phyloP scores from a whole-genome alignment of 345 rosid genomes.

The Lumnitzera littorea region DNA sequence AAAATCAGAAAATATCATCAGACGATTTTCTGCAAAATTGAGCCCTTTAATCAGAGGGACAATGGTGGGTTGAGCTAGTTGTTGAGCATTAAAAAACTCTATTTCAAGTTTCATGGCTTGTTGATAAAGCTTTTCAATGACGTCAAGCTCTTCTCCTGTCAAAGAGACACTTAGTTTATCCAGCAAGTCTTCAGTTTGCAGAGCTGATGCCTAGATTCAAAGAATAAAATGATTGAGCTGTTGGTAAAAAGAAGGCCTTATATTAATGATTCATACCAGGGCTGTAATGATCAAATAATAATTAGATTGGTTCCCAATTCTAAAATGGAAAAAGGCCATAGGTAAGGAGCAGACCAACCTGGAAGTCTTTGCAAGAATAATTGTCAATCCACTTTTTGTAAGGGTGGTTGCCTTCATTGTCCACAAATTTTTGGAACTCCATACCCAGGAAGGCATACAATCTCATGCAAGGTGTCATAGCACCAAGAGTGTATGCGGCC shows the following conservation, averaged over 20 bases:
- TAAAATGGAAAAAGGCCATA: slow-evolving; percentile 1
- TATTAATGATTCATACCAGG: slow-evolving; percentile 17
- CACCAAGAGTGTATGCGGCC: slow-evolving; percentile 95
- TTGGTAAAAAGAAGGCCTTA: slow-evolving; percentile 17
- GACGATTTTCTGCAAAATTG: slow-evolving; percentile 39
- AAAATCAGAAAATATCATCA: slow-evolving; percentile 84
- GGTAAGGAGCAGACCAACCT: slow-evolving; percentile 38
- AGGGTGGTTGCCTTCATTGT: slow-evolving; percentile 44
- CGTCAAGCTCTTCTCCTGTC: slow-evolving; percentile 93
- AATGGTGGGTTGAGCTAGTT: slow-evolving; percentile 57
- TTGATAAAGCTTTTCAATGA: slow-evolving; percentile 85
- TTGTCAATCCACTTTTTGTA: slow-evolving; percentile 84
- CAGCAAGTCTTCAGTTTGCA: slow-evolving; percentile 90
- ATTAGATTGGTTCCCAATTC: slow-evolving; percentile 3
- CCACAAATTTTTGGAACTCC: slow-evolving; percentile 52
- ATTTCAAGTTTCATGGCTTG: slow-evolving; percentile 98
- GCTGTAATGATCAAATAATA: slow-evolving; percentile 10
- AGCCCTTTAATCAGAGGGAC: slow-evolving; percentile 64
- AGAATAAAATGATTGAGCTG: slow-evolving; percentile 30
- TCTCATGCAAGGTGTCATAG: slow-evolving; percentile 96
- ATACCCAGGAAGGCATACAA: slow-evolving; percentile 78
- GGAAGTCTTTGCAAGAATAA: slow-evolving; percentile 69
- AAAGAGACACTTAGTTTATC: slow-evolving; percentile 85
- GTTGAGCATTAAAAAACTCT: slow-evolving; percentile 82
- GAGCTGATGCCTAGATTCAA: slow-evolving; percentile 65